Percentiles rank a stretch among this genome's conserved stretches.
phyloP scores from a whole-genome alignment of 495 filamentous ascomycete species.

The Penicillium malachiteum region DNA sequence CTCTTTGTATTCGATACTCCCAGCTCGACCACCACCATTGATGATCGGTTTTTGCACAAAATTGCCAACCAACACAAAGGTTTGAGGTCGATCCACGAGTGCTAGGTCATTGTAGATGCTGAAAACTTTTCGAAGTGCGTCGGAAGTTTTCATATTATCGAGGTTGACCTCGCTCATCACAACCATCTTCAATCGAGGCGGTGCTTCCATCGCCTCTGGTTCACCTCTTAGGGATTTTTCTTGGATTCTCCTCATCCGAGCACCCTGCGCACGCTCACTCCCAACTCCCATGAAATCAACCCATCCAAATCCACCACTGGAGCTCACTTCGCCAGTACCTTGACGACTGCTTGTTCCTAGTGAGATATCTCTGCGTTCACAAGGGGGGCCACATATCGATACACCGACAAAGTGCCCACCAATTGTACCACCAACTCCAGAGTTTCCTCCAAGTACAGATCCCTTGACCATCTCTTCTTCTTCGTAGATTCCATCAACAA shows the following conservation, averaged over 20 bases:
- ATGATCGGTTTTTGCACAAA: conserved; percentile 74
- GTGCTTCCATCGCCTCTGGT: conserved; percentile 28
- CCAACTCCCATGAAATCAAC: conserved; percentile 93
- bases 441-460: conserved; percentile 67
- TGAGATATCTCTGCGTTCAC: conserved; percentile 76
- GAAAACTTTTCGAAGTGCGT: conserved; percentile 75
- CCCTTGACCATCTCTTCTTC: conserved; percentile 74
- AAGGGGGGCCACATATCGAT: conserved; percentile 84
- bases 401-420: conserved; percentile 86
- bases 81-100: conserved; percentile 61
- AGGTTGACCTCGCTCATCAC: conserved; percentile 82
- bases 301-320: conserved; percentile 87
- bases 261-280: conserved; percentile 79
- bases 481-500: conserved; percentile 92
- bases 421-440: conserved; percentile 83
- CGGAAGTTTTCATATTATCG: conserved; percentile 72
- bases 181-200: conserved; percentile 54
- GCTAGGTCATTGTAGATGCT: conserved; percentile 56
- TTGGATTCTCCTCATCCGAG: conserved; percentile 77
- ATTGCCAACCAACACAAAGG: conserved; percentile 79
- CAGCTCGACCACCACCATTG: conserved; percentile 61
- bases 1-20: conserved; percentile 91
- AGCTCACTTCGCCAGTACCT: conserved; percentile 51
- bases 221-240: conserved; percentile 31
- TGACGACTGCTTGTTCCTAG: conserved; percentile 65